A percentile compares a stretch with the other conserved stretches of the same genome.
phyloP scores from a whole-genome alignment of 106 monocot species.

The Ottelia alismoides region DNA sequence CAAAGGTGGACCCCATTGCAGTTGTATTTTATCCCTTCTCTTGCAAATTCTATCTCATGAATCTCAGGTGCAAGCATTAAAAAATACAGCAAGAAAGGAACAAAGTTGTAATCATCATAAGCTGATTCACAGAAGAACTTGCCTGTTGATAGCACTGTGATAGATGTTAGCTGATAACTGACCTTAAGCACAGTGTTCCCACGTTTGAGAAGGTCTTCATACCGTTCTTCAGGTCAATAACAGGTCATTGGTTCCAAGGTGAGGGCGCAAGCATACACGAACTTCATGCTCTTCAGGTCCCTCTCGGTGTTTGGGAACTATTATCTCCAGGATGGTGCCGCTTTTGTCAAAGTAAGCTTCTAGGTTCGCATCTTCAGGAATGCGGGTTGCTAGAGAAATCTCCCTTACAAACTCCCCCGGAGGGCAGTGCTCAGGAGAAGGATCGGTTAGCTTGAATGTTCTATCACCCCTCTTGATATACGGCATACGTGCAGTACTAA shows the following conservation, averaged over 20 bases:
- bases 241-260: conserved; percentile 30
- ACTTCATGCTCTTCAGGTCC: conserved; percentile 68
- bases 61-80: too few relatives aligned
- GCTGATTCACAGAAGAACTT: too few relatives aligned
- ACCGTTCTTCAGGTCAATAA: conserved; percentile 10
- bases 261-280: conserved; percentile 48
- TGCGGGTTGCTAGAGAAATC: conserved; percentile 44
- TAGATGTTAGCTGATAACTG: too few relatives aligned
- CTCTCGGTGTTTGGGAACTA: conserved; percentile 47
- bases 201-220: too few relatives aligned
- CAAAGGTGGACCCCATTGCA: too few relatives aligned
- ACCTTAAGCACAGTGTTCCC: too few relatives aligned
- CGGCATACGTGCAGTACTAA: conserved; percentile 45
- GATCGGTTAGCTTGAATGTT: conserved; percentile 42
- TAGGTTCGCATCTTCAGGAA: conserved; percentile 56
- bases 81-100: too few relatives aligned
- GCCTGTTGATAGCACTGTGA: too few relatives aligned
- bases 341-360: conserved; percentile 63
- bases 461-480: conserved; percentile 43
- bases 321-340: conserved; percentile 53
- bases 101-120: too few relatives aligned
- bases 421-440: conserved; percentile 54
- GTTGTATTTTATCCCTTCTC: too few relatives aligned
- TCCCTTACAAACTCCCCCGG: conserved; percentile 56
- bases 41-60: too few relatives aligned